Percentiles rank a stretch among this genome's conserved stretches.
phyloP scores from a whole-genome alignment of 148 eudicot species.

The Linanthus parryae region DNA sequence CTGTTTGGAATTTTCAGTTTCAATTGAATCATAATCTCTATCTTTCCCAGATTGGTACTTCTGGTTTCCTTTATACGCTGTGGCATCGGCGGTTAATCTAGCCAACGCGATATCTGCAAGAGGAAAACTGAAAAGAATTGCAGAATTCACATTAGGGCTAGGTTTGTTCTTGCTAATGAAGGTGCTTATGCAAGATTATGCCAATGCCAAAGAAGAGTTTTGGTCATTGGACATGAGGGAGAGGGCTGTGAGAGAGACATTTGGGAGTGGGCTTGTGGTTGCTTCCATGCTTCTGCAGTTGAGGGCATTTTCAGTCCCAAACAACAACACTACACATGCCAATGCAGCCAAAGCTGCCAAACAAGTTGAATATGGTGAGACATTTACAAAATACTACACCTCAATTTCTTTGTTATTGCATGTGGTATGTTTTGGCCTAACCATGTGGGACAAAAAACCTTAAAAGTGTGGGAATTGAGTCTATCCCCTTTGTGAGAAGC shows the following conservation, averaged over 20 bases:
- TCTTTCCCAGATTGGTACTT: constrained; percentile 50
- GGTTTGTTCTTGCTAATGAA: constrained; percentile 37
- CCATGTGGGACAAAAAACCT: background rate
- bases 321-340: constrained; percentile 4
- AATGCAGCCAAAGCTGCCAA: constrained; percentile 9
- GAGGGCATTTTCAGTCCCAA: constrained; percentile 14
- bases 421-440: background rate
- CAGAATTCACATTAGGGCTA: constrained; percentile 21
- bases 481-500: background rate
- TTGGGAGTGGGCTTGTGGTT: constrained; percentile 53
- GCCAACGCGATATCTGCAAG: constrained; percentile 18
- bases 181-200: constrained; percentile 32
- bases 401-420: background rate
- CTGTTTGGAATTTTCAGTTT: background rate
- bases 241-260: constrained; percentile 44
- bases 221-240: constrained; percentile 53
- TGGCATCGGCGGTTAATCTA: constrained; percentile 45
- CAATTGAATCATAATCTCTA: background rate
- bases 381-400: background rate
- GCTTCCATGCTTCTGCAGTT: constrained; percentile 41
- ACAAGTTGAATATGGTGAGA: constrained; percentile 21
- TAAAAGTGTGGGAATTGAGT: background rate
- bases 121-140: background rate
- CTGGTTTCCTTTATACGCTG: constrained; percentile 54
- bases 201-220: constrained; percentile 19